Evolutionary conservation across 805 yeast species (phyloP).

Genomic region (Yarrowia hollandica): DNA sequence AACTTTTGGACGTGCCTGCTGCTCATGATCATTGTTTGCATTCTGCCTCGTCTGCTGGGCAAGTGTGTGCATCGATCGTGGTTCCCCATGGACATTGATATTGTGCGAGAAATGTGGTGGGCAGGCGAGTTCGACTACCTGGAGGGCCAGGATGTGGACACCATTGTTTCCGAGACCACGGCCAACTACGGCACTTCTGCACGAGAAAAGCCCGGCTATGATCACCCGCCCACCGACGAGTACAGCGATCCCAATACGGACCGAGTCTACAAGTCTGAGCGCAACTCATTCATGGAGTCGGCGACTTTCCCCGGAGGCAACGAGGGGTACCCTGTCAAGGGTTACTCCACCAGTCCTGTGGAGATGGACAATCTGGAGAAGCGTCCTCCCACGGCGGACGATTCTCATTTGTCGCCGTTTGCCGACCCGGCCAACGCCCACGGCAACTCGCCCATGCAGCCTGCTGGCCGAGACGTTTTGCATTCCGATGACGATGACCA

Average conservation of each 20-base stretch:
- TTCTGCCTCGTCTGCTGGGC: conserved; percentile 59
- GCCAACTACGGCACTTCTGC: conserved; percentile 7
- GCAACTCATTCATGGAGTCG: conserved; percentile 20
- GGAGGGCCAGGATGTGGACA: conserved; percentile 15
- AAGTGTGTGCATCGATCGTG: conserved; percentile 52
- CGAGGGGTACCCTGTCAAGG: conserved; percentile 20
- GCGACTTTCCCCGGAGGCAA: background rate
- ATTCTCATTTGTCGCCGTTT: conserved; percentile 18
- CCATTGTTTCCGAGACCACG: conserved; percentile 13
- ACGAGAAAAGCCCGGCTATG: conserved; percentile 1
- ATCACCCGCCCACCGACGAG: conserved; percentile 7
- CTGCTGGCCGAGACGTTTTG: conserved; percentile 17
- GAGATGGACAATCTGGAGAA: conserved; percentile 21
- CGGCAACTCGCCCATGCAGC: conserved; percentile 17
- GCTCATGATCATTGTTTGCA: conserved; percentile 53
- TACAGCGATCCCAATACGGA: conserved; percentile 14
- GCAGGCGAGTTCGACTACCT: conserved; percentile 49
- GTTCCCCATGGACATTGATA: conserved; percentile 70
- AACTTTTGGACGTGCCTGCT: conserved; percentile 66
- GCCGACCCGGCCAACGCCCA: conserved; percentile 8
- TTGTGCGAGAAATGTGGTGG: conserved; percentile 61
- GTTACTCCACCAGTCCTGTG: conserved; percentile 16
- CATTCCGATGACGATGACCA: conserved; percentile 16
- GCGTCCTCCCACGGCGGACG: conserved; percentile 9
- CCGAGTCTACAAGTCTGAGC: conserved; percentile 6